phyloP scores from a whole-genome alignment of 768 basidiomycete genomes.

The Pleurotus platypus region DNA sequence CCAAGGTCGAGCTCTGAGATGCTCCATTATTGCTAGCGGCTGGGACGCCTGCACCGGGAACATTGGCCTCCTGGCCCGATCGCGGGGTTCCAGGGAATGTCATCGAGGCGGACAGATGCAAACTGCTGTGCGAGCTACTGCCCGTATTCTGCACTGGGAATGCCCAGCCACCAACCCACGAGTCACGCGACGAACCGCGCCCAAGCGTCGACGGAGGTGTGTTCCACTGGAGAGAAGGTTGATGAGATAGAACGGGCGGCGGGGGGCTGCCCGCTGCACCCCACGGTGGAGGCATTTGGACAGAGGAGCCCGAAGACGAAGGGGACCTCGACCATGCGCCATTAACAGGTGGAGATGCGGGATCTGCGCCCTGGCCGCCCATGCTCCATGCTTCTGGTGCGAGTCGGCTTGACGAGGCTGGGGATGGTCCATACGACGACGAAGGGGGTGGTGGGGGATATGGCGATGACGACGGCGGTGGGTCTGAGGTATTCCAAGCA shows the following conservation, averaged over 20 bases:
- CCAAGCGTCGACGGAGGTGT: background rate
- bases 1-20: background rate
- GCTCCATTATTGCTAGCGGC: no score
- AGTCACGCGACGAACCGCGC: background rate
- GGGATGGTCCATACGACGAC: background rate
- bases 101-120: no score
- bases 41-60: no score
- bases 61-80: background rate
- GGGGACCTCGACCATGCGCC: background rate
- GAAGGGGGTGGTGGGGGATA: background rate
- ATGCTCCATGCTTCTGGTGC: slow-evolving; percentile 7
- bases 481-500: slow-evolving; percentile 13
- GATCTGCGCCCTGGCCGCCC: slow-evolving; percentile 1
- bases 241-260: background rate
- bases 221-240: background rate
- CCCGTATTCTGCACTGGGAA: background rate
- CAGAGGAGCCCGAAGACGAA: background rate
- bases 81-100: background rate
- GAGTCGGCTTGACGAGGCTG: background rate
- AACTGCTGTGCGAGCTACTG: background rate
- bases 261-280: background rate
- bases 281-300: background rate
- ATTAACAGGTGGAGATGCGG: background rate
- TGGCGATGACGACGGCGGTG: background rate
- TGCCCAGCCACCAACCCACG: slow-evolving; percentile 4